Conservation (phyloP, 1,284 basidiomycete genomes). For the Ceratobasidium sp. region DNA sequence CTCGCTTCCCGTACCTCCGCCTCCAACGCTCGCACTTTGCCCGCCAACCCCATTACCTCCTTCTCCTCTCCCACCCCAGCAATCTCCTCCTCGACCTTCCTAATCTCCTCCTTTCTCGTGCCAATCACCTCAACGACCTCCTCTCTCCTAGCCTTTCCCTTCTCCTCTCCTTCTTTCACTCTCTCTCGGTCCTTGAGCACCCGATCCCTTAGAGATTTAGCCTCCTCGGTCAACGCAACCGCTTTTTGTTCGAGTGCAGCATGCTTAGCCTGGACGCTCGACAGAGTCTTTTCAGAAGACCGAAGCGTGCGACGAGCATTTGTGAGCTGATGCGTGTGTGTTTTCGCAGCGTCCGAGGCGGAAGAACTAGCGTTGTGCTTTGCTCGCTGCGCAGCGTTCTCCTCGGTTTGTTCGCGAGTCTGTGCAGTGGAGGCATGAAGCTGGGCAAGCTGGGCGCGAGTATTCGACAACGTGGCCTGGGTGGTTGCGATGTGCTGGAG, state of each 20-base stretch:
- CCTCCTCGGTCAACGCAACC: constrained; percentile 69
- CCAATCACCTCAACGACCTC: constrained; percentile 62
- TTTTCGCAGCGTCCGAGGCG: constrained; percentile 83
- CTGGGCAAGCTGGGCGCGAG: constrained; percentile 77
- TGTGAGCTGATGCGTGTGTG: constrained; percentile 59
- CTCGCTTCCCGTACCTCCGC: constrained; percentile 50
- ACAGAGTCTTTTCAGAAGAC: constrained; percentile 59
- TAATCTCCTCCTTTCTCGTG: constrained; percentile 68
- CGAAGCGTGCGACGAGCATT: constrained; percentile 25
- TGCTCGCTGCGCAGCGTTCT: constrained; percentile 78
- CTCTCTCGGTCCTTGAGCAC: constrained; percentile 62
- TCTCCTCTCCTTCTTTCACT: constrained; percentile 55
- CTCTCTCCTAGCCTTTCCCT: constrained; percentile 47
- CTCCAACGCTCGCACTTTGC: constrained; percentile 66
- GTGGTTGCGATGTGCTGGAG: constrained; percentile 76
- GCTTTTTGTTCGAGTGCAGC: constrained; percentile 65
- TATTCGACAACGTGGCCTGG: constrained; percentile 70
- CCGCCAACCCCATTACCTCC: constrained; percentile 47
- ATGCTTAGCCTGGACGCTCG: constrained; percentile 75
- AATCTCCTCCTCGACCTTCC: constrained; percentile 68
- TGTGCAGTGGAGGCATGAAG: constrained; percentile 67
- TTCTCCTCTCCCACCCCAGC: constrained; percentile 51
- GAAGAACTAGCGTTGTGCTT: constrained; percentile 85
- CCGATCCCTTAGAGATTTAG: constrained; percentile 63
- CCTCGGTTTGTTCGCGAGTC: constrained; percentile 77